phyloP scores from a whole-genome alignment of 305 asterid genomes.

The Fraxinus platypoda region DNA sequence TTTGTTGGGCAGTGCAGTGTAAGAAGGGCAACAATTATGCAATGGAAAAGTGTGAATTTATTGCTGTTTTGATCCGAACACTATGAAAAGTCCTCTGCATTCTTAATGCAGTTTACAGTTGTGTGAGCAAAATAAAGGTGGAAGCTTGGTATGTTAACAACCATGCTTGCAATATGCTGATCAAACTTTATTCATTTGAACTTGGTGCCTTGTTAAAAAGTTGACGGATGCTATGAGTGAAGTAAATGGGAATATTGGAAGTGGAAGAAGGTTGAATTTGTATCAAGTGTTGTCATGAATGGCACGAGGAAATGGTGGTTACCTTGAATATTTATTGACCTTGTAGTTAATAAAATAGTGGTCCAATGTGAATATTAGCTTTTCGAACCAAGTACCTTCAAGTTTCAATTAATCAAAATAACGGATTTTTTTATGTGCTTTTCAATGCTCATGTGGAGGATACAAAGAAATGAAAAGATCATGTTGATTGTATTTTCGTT shows the following conservation, averaged over 20 bases:
- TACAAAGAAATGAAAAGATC: conserved; percentile 9
- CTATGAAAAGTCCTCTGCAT: background rate
- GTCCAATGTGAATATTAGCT: background rate
- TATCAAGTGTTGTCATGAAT: background rate
- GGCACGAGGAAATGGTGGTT: background rate
- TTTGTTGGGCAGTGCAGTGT: background rate
- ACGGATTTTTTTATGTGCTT: background rate
- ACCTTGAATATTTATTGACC: background rate
- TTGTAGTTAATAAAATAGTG: background rate
- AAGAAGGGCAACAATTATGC: background rate
- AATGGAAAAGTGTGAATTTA: background rate
- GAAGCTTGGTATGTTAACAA: background rate
- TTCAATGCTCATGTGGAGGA: background rate
- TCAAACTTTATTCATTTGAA: background rate
- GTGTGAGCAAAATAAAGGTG: conserved; percentile 15
- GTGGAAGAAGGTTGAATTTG: background rate
- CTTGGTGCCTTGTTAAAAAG: conserved; percentile 1
- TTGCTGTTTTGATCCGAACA: background rate
- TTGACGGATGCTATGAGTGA: background rate
- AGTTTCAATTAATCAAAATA: background rate
- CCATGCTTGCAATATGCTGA: background rate
- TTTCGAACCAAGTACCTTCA: background rate
- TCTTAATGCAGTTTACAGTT: conserved; percentile 13
- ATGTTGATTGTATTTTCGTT: conserved; percentile 20
- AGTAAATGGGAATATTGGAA: conserved; percentile 1